A percentile compares a stretch with the other conserved stretches of the same genome.
Evolutionary conservation across 1,284 basidiomycete genomes (phyloP).

Genomic region (Sparassis latifolia): DNA sequence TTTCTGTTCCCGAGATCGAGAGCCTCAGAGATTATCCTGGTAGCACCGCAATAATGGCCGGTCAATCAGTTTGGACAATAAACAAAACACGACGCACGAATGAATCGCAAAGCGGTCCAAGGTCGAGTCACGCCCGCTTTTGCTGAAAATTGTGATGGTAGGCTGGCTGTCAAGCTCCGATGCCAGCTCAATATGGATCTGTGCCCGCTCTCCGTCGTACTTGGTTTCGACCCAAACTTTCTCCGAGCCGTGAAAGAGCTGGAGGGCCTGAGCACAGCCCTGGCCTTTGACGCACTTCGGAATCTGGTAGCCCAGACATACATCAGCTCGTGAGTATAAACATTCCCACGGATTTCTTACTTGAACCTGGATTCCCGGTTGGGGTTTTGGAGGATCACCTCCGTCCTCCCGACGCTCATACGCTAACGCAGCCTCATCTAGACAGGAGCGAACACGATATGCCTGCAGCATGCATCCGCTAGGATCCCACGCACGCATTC

Average conservation of each 20-base stretch:
- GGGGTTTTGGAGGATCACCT: slow-evolving; percentile 16
- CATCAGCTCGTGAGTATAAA: not conserved
- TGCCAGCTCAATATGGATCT: slow-evolving; percentile 70
- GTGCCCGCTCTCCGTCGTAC: slow-evolving; percentile 86
- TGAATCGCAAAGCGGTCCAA: slow-evolving; percentile 65
- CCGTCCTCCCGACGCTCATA: slow-evolving; percentile 33
- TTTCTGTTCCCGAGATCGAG: slow-evolving; percentile 37
- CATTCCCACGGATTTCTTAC: slow-evolving; percentile 25
- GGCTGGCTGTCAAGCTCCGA: slow-evolving; percentile 24
- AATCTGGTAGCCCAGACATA: slow-evolving; percentile 40
- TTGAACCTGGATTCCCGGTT: slow-evolving; percentile 47
- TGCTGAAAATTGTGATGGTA: slow-evolving; percentile 75
- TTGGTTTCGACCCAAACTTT: slow-evolving; percentile 81
- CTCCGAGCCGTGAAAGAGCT: slow-evolving; percentile 36
- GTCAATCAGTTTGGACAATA: not conserved
- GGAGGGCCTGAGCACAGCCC: slow-evolving; percentile 49
- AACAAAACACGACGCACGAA: slow-evolving; percentile 33
- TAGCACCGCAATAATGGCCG: not conserved
- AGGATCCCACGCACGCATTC: slow-evolving; percentile 70
- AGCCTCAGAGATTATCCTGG: slow-evolving; percentile 56
- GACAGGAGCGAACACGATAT: slow-evolving; percentile 46
- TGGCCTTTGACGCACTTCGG: slow-evolving; percentile 76
- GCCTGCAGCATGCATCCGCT: slow-evolving; percentile 45
- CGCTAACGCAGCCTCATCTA: slow-evolving; percentile 47
- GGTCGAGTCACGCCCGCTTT: slow-evolving; percentile 78